Evolutionary conservation across 2,329 filamentous ascomycete genomes (phyloP).

Genomic region (Fusarium nisikadoi): DNA sequence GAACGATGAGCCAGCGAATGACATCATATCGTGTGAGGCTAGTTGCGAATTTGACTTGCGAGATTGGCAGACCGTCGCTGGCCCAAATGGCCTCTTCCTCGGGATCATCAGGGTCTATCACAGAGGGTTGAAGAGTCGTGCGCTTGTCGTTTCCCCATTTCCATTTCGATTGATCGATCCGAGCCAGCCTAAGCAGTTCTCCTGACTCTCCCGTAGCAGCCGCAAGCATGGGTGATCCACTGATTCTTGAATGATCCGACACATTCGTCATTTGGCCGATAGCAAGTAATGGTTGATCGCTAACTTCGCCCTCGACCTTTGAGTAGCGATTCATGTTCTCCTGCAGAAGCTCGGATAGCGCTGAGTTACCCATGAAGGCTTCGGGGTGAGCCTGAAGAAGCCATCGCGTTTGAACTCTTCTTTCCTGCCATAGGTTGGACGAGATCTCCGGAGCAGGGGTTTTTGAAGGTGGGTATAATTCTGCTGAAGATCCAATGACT

Average conservation of each 20-base stretch:
- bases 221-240: constrained; percentile 54
- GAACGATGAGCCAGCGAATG: constrained; percentile 64
- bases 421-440: constrained; percentile 46
- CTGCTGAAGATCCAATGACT: constrained; percentile 47
- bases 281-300: constrained; percentile 57
- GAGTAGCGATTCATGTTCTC: constrained; percentile 51
- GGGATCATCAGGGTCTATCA: constrained; percentile 53
- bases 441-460: constrained; percentile 34
- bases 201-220: constrained; percentile 66
- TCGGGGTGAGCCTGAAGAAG: constrained; percentile 63
- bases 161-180: constrained; percentile 61
- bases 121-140: constrained; percentile 59
- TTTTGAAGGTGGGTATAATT: constrained; percentile 50
- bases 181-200: constrained; percentile 66
- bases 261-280: constrained; percentile 64
- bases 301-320: constrained; percentile 40
- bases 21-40: constrained; percentile 51
- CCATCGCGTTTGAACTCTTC: constrained; percentile 58
- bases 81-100: constrained; percentile 66
- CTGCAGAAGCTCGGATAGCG: constrained; percentile 47
- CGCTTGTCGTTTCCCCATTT: constrained; percentile 63
- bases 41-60: constrained; percentile 61
- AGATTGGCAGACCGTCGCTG: constrained; percentile 61
- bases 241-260: constrained; percentile 42
- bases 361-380: constrained; percentile 54